These are phyloP conservation scores for Skeletonema menzelii DNA, from an alignment of 108 stramenopile genomes.

Conservation along the genomic window DNA sequence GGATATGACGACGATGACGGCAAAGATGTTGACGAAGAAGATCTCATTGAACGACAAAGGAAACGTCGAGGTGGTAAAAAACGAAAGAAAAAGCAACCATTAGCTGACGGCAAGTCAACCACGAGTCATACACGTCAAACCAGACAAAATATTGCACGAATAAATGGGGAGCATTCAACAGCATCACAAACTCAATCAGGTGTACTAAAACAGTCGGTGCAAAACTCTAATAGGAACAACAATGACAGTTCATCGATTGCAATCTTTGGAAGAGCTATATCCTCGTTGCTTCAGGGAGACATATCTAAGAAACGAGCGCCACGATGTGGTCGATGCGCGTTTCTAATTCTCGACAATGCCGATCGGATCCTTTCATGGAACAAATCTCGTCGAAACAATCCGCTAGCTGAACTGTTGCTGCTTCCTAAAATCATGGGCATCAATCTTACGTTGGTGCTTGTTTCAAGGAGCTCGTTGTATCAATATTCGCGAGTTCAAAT, in stretches of 20 bases:
- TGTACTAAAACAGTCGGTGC: neutral
- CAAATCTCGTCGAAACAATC: slow-evolving; percentile 36
- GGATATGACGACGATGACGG: slow-evolving; percentile 40
- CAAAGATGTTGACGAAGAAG: slow-evolving; percentile 23
- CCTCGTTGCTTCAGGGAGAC: slow-evolving; percentile 30
- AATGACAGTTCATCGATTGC: slow-evolving; percentile 30
- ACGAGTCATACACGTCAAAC: slow-evolving; percentile 5
- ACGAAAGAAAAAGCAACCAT: slow-evolving; percentile 1
- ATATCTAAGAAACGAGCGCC: neutral
- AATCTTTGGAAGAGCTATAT: slow-evolving; percentile 33
- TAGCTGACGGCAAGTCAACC: slow-evolving; percentile 3
- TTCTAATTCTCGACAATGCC: slow-evolving; percentile 72
- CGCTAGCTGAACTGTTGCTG: slow-evolving; percentile 55
- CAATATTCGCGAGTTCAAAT: slow-evolving; percentile 49
- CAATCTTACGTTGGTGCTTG: slow-evolving; percentile 62
- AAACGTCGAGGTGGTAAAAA: slow-evolving; percentile 9
- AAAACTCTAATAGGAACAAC: neutral
- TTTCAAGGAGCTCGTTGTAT: slow-evolving; percentile 51
- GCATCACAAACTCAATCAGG: slow-evolving; percentile 4
- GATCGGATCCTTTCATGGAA: slow-evolving; percentile 61
- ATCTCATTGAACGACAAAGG: slow-evolving; percentile 31
- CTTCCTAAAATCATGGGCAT: slow-evolving; percentile 64
- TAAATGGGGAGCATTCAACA: neutral
- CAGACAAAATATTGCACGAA: slow-evolving; percentile 3
- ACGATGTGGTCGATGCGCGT: slow-evolving; percentile 34